Percentiles rank a stretch among this genome's conserved stretches.
phyloP scores from a whole-genome alignment of 352 stramenopile species.

The Phytopythium kandeliae region DNA sequence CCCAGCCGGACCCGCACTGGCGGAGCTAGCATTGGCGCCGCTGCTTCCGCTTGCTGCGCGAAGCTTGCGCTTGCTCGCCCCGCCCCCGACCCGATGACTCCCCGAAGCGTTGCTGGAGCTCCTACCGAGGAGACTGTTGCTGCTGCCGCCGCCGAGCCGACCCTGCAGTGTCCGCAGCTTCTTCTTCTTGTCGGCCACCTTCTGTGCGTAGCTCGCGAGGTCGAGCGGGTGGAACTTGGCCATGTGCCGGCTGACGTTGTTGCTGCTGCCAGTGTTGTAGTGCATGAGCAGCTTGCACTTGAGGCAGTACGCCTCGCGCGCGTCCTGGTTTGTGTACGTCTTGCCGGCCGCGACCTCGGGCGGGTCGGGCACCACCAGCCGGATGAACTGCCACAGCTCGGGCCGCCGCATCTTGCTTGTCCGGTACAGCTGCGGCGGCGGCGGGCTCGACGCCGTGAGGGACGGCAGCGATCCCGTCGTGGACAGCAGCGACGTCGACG shows the following conservation, averaged over 20 bases:
- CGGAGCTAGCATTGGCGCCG: background rate
- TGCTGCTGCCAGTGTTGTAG: constrained; percentile 50
- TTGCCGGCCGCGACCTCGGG: constrained; percentile 26
- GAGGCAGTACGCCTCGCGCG: constrained; percentile 44
- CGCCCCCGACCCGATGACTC: constrained; percentile 2
- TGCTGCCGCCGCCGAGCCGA: constrained; percentile 3
- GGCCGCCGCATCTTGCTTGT: constrained; percentile 54
- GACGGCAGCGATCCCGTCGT: background rate
- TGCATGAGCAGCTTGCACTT: constrained; percentile 55
- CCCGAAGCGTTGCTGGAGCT: background rate
- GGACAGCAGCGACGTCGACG: background rate
- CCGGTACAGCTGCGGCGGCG: constrained; percentile 37
- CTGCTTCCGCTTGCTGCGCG: background rate
- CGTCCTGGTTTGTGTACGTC: constrained; percentile 51
- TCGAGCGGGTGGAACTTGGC: constrained; percentile 40
- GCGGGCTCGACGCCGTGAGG: constrained; percentile 10
- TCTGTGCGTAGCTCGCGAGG: constrained; percentile 32
- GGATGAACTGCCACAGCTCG: constrained; percentile 52
- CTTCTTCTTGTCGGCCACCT: constrained; percentile 26
- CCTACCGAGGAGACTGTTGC: background rate
- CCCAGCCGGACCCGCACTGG: too few relatives aligned
- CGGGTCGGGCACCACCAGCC: constrained; percentile 40
- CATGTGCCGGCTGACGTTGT: constrained; percentile 54
- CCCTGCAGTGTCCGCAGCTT: constrained; percentile 17
- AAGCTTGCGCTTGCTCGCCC: constrained; percentile 24